A percentile compares a stretch with the other conserved stretches of the same genome.
phyloP scores from a whole-genome alignment of 2,329 filamentous ascomycete species.

The Talaromyces sp. region DNA sequence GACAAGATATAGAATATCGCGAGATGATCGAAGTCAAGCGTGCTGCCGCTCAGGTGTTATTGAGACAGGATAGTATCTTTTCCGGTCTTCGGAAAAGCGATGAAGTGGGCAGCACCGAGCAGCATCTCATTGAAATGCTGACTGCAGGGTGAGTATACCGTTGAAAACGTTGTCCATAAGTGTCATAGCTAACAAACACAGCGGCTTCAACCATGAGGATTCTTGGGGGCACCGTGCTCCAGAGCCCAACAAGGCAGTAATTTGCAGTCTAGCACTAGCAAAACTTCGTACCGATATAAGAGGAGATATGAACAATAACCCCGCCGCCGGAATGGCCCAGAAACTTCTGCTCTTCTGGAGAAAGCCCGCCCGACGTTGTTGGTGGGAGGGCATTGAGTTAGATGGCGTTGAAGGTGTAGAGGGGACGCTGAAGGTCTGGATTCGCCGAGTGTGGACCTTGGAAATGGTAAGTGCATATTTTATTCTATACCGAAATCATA shows the following conservation, averaged over 20 bases:
- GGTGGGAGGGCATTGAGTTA: constrained; percentile 97
- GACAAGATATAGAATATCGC: constrained; percentile 72
- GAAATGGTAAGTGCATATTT: constrained; percentile 65
- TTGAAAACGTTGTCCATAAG: background rate
- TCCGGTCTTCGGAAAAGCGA: constrained; percentile 92
- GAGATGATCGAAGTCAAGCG: constrained; percentile 98
- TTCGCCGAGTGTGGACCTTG: constrained; percentile 93
- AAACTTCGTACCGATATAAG: constrained; percentile 86
- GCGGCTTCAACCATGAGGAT: constrained; percentile 95
- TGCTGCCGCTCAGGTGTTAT: constrained; percentile 78
- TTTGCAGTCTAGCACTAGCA: constrained; percentile 91
- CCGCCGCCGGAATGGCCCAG: constrained; percentile 93
- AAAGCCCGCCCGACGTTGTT: constrained; percentile 91
- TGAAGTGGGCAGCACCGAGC: constrained; percentile 92
- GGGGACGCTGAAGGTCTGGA: constrained; percentile 95
- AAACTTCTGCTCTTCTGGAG: constrained; percentile 97
- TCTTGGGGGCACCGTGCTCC: constrained; percentile 94
- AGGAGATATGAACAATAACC: constrained; percentile 67
- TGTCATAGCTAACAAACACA: constrained; percentile 33
- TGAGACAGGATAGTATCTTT: constrained; percentile 91
- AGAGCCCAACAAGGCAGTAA: constrained; percentile 96
- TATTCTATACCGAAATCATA: constrained; percentile 11
- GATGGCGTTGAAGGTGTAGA: constrained; percentile 85
- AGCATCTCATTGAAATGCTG: constrained; percentile 98
- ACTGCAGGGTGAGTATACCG: constrained; percentile 77